These are phyloP conservation scores for Stereocaulon alpinum DNA, from an alignment of 495 filamentous ascomycete species.

Conservation along the genomic window DNA sequence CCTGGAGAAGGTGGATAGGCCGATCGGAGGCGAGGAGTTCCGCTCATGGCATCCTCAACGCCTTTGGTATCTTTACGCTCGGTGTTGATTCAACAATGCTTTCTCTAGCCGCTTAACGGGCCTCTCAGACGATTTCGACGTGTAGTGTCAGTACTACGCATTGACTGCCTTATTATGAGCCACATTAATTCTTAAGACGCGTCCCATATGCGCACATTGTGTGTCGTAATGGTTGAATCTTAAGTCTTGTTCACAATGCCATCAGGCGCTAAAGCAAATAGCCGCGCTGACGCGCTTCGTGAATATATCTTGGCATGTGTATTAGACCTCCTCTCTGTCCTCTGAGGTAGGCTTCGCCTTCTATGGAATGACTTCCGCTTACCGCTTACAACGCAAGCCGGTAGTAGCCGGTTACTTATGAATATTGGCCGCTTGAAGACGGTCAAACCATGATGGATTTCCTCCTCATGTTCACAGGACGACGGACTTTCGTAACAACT, in stretches of 20 bases:
- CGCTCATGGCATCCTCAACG: slow-evolving; percentile 56
- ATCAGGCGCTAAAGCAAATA: too few relatives aligned
- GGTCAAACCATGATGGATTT: background rate
- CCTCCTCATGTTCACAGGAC: background rate
- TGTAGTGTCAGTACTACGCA: background rate
- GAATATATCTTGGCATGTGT: too few relatives aligned
- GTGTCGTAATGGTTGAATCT: background rate
- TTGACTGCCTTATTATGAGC: background rate
- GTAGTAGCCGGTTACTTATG: background rate
- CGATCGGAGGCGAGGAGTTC: slow-evolving; percentile 62
- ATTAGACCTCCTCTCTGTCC: background rate
- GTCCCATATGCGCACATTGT: background rate
- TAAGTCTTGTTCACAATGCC: background rate
- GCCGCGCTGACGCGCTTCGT: too few relatives aligned
- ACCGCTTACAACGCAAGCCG: background rate
- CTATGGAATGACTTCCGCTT: background rate
- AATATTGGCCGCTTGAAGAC: background rate
- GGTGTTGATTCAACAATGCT: background rate
- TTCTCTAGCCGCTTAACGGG: background rate
- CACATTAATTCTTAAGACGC: background rate
- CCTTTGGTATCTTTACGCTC: background rate
- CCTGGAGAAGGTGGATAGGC: slow-evolving; percentile 58
- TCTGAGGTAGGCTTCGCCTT: background rate
- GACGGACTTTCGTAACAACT: background rate
- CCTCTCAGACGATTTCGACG: background rate